Conservation (phyloP, 2,329 filamentous ascomycete genomes). For the Phaeophleospora eucalypticola region DNA sequence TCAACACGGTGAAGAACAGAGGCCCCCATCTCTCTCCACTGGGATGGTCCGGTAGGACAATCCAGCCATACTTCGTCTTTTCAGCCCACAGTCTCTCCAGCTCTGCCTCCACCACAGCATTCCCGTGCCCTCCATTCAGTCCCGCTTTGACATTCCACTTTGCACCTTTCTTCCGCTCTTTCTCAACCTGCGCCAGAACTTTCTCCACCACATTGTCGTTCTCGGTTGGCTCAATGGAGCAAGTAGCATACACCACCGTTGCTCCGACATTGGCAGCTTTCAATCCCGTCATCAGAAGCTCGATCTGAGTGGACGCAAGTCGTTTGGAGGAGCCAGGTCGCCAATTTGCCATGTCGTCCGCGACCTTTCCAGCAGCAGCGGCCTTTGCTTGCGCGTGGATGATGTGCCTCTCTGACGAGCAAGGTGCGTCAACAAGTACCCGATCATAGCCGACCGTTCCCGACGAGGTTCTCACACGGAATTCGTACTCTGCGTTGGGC, state of each 20-base stretch:
- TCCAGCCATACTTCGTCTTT: slow-evolving; percentile 38
- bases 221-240: slow-evolving; percentile 38
- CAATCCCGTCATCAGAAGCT: slow-evolving; percentile 37
- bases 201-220: slow-evolving; percentile 41
- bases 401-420: slow-evolving; percentile 40
- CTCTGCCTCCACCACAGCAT: slow-evolving; percentile 15
- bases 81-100: slow-evolving; percentile 26
- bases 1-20: slow-evolving; percentile 38
- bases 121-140: slow-evolving; percentile 15
- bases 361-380: slow-evolving; percentile 26
- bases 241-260: slow-evolving; percentile 40
- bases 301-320: slow-evolving; percentile 33
- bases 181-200: slow-evolving; percentile 32
- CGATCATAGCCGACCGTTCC: slow-evolving; percentile 38
- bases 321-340: slow-evolving; percentile 35
- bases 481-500: slow-evolving; percentile 18
- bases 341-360: slow-evolving; percentile 39
- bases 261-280: slow-evolving; percentile 35
- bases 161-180: slow-evolving; percentile 36
- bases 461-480: slow-evolving; percentile 28
- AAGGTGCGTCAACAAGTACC: slow-evolving; percentile 41
- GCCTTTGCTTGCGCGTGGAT: slow-evolving; percentile 32
- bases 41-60: slow-evolving; percentile 40
- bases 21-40: slow-evolving; percentile 37
- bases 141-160: slow-evolving; percentile 33